Base-by-base conservation (phyloP, 192 early-diverging fungal species). In the Umbelopsis sp. region DNA sequence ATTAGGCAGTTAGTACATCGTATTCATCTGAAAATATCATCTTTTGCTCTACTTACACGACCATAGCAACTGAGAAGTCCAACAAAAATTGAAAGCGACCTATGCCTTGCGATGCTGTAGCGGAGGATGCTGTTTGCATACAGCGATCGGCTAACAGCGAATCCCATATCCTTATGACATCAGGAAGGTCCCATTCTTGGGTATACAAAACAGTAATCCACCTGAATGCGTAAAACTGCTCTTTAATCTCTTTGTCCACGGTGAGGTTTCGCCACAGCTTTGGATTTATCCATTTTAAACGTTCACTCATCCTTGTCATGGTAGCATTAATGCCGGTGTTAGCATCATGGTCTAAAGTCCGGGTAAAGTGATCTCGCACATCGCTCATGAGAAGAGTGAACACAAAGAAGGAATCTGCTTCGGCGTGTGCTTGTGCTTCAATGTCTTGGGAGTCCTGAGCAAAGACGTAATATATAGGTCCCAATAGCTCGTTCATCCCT, bases 401-500 rank as follows among this genome's bases (percentile, higher is more conserved):
- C 32, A 90, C 50, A 80, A 88, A 93, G 71, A 95, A 95, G 0
- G 89, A 77, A 71, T 94, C 92, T 10, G 94, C 91, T 75, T 95
- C 93, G 21, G 88, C 90, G 66, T 93, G 88, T 5, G 88, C 90
- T 83, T 74, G 50, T 5, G 54, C 50, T 43, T 69, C 75, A 31
- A 79, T 50, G 9, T 75, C 41, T 62, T 73, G 83, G 24, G 74
- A 22, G 69, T 87, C 84, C 26, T 82, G 85, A 21, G 93, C 90
- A 71, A 91, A 80, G 7, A 93, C 87, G 53, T 92, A 94, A 76
- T 94, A 95, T 22, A 94, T 82, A 0, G 93, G 93, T 2, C 87
- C 93, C 22, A 94, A 76, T 47, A 94, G 79, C 73, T 94, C 91
- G 75, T 94, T 94, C 93, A 95, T 94, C 34, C 93, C 94, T 76